Evolutionary conservation across 768 basidiomycete genomes (phyloP).

Genomic region (Cubamyces sp.): DNA sequence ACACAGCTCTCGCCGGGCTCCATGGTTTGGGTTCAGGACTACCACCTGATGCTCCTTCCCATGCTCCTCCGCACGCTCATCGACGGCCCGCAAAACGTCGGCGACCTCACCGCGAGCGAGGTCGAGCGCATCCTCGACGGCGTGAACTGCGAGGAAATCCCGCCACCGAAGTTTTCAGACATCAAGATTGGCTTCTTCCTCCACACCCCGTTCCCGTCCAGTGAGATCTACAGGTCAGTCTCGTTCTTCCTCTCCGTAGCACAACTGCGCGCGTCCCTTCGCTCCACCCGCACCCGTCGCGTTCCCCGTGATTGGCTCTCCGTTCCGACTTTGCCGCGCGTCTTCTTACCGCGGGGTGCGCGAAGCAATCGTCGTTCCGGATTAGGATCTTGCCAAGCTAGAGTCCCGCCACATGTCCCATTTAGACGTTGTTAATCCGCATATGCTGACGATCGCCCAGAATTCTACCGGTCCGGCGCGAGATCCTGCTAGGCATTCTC

Average conservation of each 20-base stretch:
- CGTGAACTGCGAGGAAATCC: constrained; percentile 54
- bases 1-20: constrained; percentile 80
- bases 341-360: constrained; percentile 8
- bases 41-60: constrained; percentile 96
- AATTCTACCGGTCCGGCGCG: constrained; percentile 94
- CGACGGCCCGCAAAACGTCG: constrained; percentile 63
- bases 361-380: constrained; percentile 16
- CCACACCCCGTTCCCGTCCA: constrained; percentile 97
- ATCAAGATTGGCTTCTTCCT: constrained; percentile 99
- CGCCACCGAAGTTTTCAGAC: constrained; percentile 50
- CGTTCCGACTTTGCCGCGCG: constrained; percentile 15
- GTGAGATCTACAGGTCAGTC: constrained; percentile 92
- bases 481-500: constrained; percentile 94
- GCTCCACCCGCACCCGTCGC: constrained; percentile 8
- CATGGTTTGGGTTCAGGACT: constrained; percentile 99
- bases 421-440: neutral
- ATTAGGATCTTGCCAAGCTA: constrained; percentile 12
- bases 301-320: constrained; percentile 18
- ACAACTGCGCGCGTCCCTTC: neutral
- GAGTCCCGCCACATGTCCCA: constrained; percentile 1
- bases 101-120: constrained; percentile 62
- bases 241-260: constrained; percentile 13
- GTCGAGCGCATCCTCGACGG: constrained; percentile 75
- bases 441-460: constrained; percentile 44
- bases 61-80: constrained; percentile 91